phyloP scores from a whole-genome alignment of 225 moss, liverwort and hornwort genomes.

The Pleurozium schreberi region DNA sequence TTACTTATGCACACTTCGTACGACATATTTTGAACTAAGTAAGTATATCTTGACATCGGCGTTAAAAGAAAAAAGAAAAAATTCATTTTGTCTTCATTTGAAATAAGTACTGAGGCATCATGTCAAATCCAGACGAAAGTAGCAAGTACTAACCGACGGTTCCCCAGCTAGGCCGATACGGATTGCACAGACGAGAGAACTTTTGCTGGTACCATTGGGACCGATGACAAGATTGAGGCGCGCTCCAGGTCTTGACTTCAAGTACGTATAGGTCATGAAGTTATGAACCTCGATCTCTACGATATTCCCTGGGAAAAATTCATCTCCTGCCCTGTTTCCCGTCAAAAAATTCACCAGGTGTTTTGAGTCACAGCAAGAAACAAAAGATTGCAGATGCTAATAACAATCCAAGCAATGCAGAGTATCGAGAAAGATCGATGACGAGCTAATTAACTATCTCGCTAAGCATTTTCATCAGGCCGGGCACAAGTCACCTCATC shows the following conservation, averaged over 20 bases:
- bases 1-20: neutral
- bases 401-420: neutral
- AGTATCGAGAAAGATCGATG: neutral
- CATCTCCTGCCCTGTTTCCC: slow-evolving; percentile 3
- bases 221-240: slow-evolving; percentile 62
- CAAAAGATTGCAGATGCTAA: neutral
- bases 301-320: slow-evolving; percentile 42
- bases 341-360: neutral
- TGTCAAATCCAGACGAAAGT: neutral
- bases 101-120: neutral
- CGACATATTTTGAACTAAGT: neutral
- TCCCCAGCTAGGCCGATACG: slow-evolving; percentile 66
- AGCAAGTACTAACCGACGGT: slow-evolving; percentile 32
- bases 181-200: slow-evolving; percentile 61
- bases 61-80: neutral
- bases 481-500: neutral
- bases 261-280: slow-evolving; percentile 45
- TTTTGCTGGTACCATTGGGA: slow-evolving; percentile 62
- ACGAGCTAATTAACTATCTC: neutral
- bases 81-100: neutral
- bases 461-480: neutral
- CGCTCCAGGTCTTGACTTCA: slow-evolving; percentile 44
- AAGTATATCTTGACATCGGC: neutral
- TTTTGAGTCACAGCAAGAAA: neutral
- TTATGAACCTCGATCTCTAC: slow-evolving; percentile 54